These are phyloP conservation scores for Penicillium sclerotigenum DNA, from an alignment of 2,329 filamentous ascomycete species.

Conservation along the genomic window DNA sequence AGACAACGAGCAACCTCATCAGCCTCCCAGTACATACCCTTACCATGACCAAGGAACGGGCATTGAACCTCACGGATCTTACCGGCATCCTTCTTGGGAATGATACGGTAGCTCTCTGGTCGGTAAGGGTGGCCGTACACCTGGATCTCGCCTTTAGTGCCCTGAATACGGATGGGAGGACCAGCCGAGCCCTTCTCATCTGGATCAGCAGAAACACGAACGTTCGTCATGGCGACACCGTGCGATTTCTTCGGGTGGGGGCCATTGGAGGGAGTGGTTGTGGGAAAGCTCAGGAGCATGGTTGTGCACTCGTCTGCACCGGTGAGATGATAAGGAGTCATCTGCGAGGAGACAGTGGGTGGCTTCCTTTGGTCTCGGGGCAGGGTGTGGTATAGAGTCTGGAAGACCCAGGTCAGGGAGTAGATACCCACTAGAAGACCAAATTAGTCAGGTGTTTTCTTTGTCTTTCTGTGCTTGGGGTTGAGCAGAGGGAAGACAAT, in stretches of 20 bases:
- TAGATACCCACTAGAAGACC: constrained; percentile 67
- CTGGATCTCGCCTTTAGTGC: constrained; percentile 76
- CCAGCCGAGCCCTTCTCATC: constrained; percentile 58
- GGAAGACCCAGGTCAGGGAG: constrained; percentile 85
- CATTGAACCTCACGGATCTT: constrained; percentile 43
- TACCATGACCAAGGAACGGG: constrained; percentile 58
- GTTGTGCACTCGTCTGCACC: constrained; percentile 76
- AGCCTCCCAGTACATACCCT: constrained; percentile 88
- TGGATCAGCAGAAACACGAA: constrained; percentile 62
- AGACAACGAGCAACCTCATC: constrained; percentile 74
- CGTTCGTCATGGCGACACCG: constrained; percentile 66
- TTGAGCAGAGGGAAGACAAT: not conserved
- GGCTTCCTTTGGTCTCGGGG: constrained; percentile 60
- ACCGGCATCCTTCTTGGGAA: constrained; percentile 52
- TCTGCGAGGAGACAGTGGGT: constrained; percentile 63
- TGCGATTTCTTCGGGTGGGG: constrained; percentile 53
- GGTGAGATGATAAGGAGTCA: constrained; percentile 68
- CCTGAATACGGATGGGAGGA: constrained; percentile 75
- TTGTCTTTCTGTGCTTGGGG: not conserved
- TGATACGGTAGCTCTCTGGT: constrained; percentile 63
- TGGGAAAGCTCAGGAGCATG: constrained; percentile 73
- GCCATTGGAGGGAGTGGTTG: constrained; percentile 45
- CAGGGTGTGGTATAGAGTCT: constrained; percentile 79
- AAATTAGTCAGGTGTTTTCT: not conserved
- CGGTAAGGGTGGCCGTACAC: constrained; percentile 69